Evolutionary conservation across 768 basidiomycete species (phyloP), one percentile per base, ranked within the genome.

Genomic region (Hirschioporus abietinus): DNA sequence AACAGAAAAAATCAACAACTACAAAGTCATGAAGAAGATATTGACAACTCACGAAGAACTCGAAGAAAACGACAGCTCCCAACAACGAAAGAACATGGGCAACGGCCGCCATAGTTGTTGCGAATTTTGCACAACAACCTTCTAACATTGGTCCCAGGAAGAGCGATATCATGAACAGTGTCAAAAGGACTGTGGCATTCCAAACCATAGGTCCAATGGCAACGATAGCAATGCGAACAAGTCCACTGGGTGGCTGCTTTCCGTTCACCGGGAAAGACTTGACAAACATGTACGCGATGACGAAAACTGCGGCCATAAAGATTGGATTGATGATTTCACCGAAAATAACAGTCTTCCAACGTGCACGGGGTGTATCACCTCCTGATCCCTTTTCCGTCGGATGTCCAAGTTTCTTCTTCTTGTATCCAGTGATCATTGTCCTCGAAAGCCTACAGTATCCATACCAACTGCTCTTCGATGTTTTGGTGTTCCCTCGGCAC

Each of bases 391-490:
- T 99, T 80, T 99, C 97, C 0, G 96, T 97, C 7, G 97, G 97
- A 72, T 96, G 92, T 3, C 97, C 97, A 23, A 99, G 86, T 73
- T 95, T 91, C 84, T 99, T 99, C 84, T 97, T 93, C 87, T 99
- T 99, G 84, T 95, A 99, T 58, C 97, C 97, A 20, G 97, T 99
- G 71, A 99, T 97, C 87, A 93, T 92, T 9, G 97, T 99, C 69
- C 97, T 82, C 42, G 95, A 96, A 67, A 99, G 86, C 71, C 97
- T 93, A 76, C 97, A 99, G 78, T 99, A 99, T 1, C 97, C 97
- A 76, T 99, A 96, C 97, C 97, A 99, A 70, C 93, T 96, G 79
- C 96, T 99, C 63, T 93, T 91, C 75, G 98, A 96, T 18, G 93
- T 91, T 72, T 95, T 83, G 61, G 97, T 97, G 78, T 99, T 99